Percentiles rank a stretch among this genome's conserved stretches.
Conservation (phyloP, 106 monocot species). For the Vanilla planifolia region DNA sequence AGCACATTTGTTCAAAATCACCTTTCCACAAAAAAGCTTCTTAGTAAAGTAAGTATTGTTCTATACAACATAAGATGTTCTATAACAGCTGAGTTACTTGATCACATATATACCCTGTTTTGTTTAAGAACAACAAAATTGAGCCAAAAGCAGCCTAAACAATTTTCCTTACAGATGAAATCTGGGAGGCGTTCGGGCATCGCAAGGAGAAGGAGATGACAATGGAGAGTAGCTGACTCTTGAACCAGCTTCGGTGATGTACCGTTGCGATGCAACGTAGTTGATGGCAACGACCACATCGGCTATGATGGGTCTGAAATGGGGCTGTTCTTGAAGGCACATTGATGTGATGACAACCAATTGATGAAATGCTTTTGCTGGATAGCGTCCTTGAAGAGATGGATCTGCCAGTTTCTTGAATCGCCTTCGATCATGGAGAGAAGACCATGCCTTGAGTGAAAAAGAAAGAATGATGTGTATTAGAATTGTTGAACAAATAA, state of each 20-base stretch:
- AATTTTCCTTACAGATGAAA: neutral
- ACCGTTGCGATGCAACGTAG: conserved; percentile 42
- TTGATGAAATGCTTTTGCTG: conserved; percentile 39
- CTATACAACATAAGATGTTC: too few relatives aligned
- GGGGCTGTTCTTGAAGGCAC: conserved; percentile 62
- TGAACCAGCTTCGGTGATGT: conserved; percentile 9
- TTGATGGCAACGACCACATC: conserved; percentile 51
- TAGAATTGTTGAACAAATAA: too few relatives aligned
- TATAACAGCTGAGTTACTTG: too few relatives aligned
- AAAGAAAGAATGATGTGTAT: neutral
- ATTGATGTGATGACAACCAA: conserved; percentile 38
- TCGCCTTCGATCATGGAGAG: conserved; percentile 32
- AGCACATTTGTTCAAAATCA: too few relatives aligned
- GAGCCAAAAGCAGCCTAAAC: too few relatives aligned
- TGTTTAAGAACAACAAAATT: too few relatives aligned
- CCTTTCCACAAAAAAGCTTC: too few relatives aligned
- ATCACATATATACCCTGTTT: too few relatives aligned
- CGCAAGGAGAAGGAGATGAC: conserved; percentile 7
- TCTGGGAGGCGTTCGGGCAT: neutral
- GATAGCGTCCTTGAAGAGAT: conserved; percentile 32
- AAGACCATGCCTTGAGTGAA: conserved; percentile 38
- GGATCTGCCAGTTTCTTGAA: conserved; percentile 43
- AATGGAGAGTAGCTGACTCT: conserved; percentile 9
- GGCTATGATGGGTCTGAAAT: conserved; percentile 44
- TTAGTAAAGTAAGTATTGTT: too few relatives aligned